Percentiles rank a stretch among this genome's conserved stretches.
These are phyloP conservation scores for Fraxinus nigra DNA, from an alignment of 305 asterid genomes.

Conservation along the genomic window DNA sequence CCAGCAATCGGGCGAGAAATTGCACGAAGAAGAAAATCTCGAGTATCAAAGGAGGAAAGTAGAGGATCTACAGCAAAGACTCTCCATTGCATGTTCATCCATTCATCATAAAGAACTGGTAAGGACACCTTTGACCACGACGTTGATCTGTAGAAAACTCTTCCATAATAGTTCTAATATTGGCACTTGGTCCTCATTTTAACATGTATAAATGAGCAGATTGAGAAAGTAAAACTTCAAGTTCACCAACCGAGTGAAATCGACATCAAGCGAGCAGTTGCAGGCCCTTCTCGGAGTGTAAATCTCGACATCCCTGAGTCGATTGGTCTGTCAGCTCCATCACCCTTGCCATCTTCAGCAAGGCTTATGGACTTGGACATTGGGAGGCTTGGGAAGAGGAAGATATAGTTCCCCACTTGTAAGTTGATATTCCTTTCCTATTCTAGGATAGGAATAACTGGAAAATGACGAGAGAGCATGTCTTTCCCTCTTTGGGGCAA, in stretches of 20 bases:
- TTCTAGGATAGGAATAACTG: background rate
- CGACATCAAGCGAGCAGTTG: constrained; percentile 66
- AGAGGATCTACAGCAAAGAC: constrained; percentile 79
- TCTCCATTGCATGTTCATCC: constrained; percentile 59
- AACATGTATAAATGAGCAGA: constrained; percentile 38
- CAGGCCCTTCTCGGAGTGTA: constrained; percentile 61
- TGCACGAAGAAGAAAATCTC: constrained; percentile 66
- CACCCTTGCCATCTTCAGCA: constrained; percentile 47
- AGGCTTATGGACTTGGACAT: constrained; percentile 82
- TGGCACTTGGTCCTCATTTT: background rate
- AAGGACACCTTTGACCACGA: constrained; percentile 20
- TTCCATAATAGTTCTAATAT: background rate
- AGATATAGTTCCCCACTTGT: constrained; percentile 26
- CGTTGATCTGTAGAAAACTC: background rate
- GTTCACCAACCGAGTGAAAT: constrained; percentile 53
- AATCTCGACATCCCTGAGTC: constrained; percentile 96
- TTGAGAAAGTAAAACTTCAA: constrained; percentile 56
- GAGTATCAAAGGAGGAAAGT: constrained; percentile 67
- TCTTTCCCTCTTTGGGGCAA: background rate
- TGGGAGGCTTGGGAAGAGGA: constrained; percentile 71
- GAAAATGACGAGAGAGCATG: background rate
- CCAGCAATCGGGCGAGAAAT: constrained; percentile 81
- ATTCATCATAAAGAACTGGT: constrained; percentile 77
- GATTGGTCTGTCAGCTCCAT: constrained; percentile 57
- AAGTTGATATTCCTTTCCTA: background rate